phyloP scores from a whole-genome alignment of 805 yeast genomes.

The Clavispora santaluciae region DNA sequence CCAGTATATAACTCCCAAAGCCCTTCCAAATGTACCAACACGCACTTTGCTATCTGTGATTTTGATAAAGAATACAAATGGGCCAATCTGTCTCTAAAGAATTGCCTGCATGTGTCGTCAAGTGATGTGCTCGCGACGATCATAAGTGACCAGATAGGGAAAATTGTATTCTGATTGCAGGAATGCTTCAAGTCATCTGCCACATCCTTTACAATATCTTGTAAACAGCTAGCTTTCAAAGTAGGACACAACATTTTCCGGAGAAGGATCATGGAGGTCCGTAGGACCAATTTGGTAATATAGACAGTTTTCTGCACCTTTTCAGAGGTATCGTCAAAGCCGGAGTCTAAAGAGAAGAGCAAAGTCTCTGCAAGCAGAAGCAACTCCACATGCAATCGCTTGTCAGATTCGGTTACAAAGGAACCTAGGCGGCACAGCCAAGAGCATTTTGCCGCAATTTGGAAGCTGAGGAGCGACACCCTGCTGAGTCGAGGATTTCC shows the following conservation, averaged over 20 bases:
- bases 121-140: constrained; percentile 12
- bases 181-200: constrained; percentile 6
- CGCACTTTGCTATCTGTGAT: constrained; percentile 7
- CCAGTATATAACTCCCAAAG: constrained; percentile 12
- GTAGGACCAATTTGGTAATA: constrained; percentile 9
- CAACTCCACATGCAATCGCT: constrained; percentile 3
- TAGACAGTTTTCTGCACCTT: constrained; percentile 6
- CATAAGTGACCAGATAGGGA: constrained; percentile 14
- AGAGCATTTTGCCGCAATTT: constrained; percentile 14
- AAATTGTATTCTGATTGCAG: constrained; percentile 6
- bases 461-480: constrained; percentile 12
- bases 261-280: constrained; percentile 8
- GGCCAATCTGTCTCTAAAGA: constrained; percentile 5
- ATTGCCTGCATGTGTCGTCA: constrained; percentile 2
- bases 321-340: neutral
- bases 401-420: constrained; percentile 4
- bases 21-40: constrained; percentile 9
- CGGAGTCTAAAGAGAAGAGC: constrained; percentile 3
- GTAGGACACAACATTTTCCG: constrained; percentile 5
- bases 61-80: constrained; percentile 4
- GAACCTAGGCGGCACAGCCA: constrained; percentile 15
- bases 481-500: constrained; percentile 4
- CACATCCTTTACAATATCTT: constrained; percentile 4
- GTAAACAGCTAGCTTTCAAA: constrained; percentile 1
- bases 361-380: constrained; percentile 6